A percentile compares a stretch with the other conserved stretches of the same genome.
phyloP scores from a whole-genome alignment of 768 basidiomycete species.

The Russula vinacea region DNA sequence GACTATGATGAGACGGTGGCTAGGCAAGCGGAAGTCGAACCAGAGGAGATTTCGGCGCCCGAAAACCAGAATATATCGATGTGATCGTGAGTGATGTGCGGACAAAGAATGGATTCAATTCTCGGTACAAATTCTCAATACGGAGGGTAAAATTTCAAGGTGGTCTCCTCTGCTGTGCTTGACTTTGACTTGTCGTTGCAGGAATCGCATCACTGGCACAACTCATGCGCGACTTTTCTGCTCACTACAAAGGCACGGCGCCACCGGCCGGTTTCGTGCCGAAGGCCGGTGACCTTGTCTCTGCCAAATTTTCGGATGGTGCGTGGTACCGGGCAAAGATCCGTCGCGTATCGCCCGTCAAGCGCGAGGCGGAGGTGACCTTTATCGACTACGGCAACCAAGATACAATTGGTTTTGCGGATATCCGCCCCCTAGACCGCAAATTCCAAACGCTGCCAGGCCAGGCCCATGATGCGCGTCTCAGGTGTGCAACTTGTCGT shows the following conservation, averaged over 20 bases:
- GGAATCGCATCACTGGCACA: constrained; percentile 90
- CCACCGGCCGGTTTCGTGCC: constrained; percentile 71
- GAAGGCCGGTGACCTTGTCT: constrained; percentile 83
- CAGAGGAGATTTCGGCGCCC: constrained; percentile 48
- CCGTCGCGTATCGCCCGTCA: constrained; percentile 76
- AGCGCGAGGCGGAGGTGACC: constrained; percentile 91
- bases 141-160: constrained; percentile 58
- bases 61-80: constrained; percentile 86
- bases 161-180: background rate
- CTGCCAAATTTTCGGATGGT: constrained; percentile 91
- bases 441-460: constrained; percentile 88
- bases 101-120: constrained; percentile 72
- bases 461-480: constrained; percentile 91
- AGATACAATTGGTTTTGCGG: constrained; percentile 77
- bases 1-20: constrained; percentile 76
- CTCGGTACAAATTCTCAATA: constrained; percentile 90
- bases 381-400: constrained; percentile 98
- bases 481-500: constrained; percentile 53
- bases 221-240: constrained; percentile 90
- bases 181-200: constrained; percentile 35
- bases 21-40: constrained; percentile 47
- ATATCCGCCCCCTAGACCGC: constrained; percentile 83
- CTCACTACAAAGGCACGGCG: constrained; percentile 71
- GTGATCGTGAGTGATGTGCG: constrained; percentile 89
- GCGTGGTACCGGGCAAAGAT: constrained; percentile 96